A percentile compares a stretch with the other conserved stretches of the same genome.
Evolutionary conservation across 192 early-diverging fungal genomes (phyloP).

Genomic region (Coemansia sp.): DNA sequence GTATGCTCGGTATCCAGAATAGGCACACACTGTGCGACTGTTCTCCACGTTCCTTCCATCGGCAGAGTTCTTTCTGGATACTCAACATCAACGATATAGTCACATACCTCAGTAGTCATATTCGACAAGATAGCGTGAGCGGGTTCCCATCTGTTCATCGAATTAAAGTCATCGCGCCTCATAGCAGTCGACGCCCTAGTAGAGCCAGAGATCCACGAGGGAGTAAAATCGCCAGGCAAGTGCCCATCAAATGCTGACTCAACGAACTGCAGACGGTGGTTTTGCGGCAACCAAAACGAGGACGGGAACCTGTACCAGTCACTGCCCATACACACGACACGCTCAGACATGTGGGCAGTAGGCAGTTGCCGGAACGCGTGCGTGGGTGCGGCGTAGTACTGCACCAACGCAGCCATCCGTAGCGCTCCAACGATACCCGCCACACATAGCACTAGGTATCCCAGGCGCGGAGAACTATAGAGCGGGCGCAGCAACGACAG

Average conservation of each 20-base stretch:
- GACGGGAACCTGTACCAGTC: conserved; percentile 97
- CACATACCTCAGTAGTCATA: conserved; percentile 16
- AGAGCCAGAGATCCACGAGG: conserved; percentile 17
- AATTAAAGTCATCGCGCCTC: conserved; percentile 36
- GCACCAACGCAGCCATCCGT: conserved; percentile 67
- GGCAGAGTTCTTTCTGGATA: not conserved
- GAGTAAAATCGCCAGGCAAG: conserved; percentile 78
- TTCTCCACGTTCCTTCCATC: not conserved
- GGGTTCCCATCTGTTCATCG: conserved; percentile 39
- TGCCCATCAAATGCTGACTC: conserved; percentile 68
- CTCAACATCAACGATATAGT: conserved; percentile 31
- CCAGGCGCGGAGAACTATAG: conserved; percentile 13
- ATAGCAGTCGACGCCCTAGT: conserved; percentile 18
- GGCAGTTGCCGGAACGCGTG: conserved; percentile 60
- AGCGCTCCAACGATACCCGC: conserved; percentile 64
- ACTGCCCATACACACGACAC: conserved; percentile 79
- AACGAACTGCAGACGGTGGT: conserved; percentile 71
- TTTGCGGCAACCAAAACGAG: conserved; percentile 86
- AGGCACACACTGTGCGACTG: conserved; percentile 19
- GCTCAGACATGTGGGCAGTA: conserved; percentile 12
- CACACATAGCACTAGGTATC: conserved; percentile 51
- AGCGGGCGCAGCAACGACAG: conserved; percentile 61
- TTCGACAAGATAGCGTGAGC: conserved; percentile 14
- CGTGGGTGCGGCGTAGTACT: conserved; percentile 79
- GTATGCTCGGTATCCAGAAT: conserved; percentile 30